Percentiles rank a stretch among this genome's conserved stretches.
These are phyloP conservation scores for Leccinellum rugosiceps DNA, from an alignment of 768 basidiomycete species.

Conservation along the genomic window DNA sequence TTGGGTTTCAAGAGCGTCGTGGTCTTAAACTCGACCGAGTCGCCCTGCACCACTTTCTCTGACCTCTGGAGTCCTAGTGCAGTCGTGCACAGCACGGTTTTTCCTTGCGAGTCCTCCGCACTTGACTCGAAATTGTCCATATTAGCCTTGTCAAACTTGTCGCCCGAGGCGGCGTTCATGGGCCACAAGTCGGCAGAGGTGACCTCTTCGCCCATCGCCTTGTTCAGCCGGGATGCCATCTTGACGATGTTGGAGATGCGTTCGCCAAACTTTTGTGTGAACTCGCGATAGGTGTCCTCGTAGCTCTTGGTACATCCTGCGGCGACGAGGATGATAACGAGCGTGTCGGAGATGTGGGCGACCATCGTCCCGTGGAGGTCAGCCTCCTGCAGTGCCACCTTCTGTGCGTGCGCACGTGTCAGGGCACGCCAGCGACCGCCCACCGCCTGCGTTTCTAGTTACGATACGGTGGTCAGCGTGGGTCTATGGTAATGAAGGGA, in stretches of 20 bases:
- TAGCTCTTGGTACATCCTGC: slow-evolving; percentile 37
- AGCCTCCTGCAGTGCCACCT: slow-evolving; percentile 29
- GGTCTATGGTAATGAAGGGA: too few species aligned
- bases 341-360: slow-evolving; percentile 42
- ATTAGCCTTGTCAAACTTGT: slow-evolving; percentile 34
- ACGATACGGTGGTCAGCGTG: not conserved
- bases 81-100: slow-evolving; percentile 50
- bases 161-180: slow-evolving; percentile 42
- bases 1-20: slow-evolving; percentile 50
- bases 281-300: slow-evolving; percentile 29
- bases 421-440: slow-evolving; percentile 57
- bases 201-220: slow-evolving; percentile 56
- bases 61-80: slow-evolving; percentile 49
- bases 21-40: slow-evolving; percentile 46
- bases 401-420: slow-evolving; percentile 45
- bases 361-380: slow-evolving; percentile 37
- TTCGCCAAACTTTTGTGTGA: slow-evolving; percentile 35
- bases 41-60: slow-evolving; percentile 36
- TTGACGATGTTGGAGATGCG: slow-evolving; percentile 34
- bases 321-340: slow-evolving; percentile 40
- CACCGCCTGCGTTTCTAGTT: slow-evolving; percentile 46
- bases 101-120: slow-evolving; percentile 9
- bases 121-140: slow-evolving; percentile 47
- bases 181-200: slow-evolving; percentile 56
- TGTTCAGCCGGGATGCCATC: slow-evolving; percentile 33